Percentiles rank a stretch among this genome's conserved stretches.
phyloP scores from a whole-genome alignment of 371 early-diverging fungal genomes.

The Blakeslea trispora region DNA sequence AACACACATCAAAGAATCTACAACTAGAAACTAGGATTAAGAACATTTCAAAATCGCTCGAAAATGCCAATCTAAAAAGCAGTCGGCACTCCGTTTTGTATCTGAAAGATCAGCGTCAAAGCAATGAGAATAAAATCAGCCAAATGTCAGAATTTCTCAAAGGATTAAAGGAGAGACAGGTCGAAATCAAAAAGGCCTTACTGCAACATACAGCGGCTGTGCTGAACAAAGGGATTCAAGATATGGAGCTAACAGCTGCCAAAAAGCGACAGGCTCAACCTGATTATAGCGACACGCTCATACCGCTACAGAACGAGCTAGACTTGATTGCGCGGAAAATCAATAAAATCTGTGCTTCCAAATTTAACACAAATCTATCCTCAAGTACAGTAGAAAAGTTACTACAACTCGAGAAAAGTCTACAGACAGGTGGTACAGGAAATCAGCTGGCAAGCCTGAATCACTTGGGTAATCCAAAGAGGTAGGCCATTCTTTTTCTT shows the following conservation, averaged over 20 bases:
- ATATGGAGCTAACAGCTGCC: conserved; percentile 2
- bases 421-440: neutral
- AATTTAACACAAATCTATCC: neutral
- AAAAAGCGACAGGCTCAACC: neutral
- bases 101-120: conserved; percentile 21
- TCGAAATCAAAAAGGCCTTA: conserved; percentile 61
- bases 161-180: conserved; percentile 56
- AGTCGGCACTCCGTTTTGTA: conserved; percentile 24
- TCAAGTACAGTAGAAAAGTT: conserved; percentile 8
- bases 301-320: neutral
- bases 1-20: conserved; percentile 16
- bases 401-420: conserved; percentile 9
- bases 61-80: conserved; percentile 37
- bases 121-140: conserved; percentile 64
- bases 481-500: neutral
- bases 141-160: conserved; percentile 66
- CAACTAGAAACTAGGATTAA: conserved; percentile 32
- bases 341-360: neutral
- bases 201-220: conserved; percentile 72
- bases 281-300: neutral
- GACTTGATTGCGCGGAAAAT: conserved; percentile 6
- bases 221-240: conserved; percentile 47
- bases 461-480: neutral
- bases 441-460: neutral
- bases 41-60: conserved; percentile 44